Evolutionary conservation across 805 yeast genomes (phyloP).

Genomic region (Ogataea degrootiae): DNA sequence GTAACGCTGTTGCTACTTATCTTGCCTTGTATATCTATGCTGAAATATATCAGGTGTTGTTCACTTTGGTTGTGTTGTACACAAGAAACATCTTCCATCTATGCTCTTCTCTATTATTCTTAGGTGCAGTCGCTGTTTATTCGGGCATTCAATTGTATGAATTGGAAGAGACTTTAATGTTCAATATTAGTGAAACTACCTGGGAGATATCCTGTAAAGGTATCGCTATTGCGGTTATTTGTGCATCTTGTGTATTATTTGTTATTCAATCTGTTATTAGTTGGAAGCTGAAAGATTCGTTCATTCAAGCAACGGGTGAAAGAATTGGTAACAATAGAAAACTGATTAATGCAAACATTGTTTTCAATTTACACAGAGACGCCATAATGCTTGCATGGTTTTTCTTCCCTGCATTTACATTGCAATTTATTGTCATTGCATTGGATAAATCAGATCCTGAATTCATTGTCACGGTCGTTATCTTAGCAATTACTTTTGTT

Average conservation of each 20-base stretch:
- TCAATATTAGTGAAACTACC: constrained; percentile 3
- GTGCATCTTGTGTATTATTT: constrained; percentile 31
- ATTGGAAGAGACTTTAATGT: constrained; percentile 22
- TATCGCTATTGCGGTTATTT: constrained; percentile 36
- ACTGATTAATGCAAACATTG: constrained; percentile 29
- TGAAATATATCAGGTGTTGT: constrained; percentile 34
- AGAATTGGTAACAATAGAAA: constrained; percentile 34
- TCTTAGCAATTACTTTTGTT: constrained; percentile 24
- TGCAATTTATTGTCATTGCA: constrained; percentile 40
- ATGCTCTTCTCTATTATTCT: constrained; percentile 27
- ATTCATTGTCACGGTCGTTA: constrained; percentile 37
- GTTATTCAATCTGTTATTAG: constrained; percentile 27
- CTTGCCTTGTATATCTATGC: constrained; percentile 42
- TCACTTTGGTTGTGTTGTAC: constrained; percentile 32
- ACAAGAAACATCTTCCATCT: constrained; percentile 35
- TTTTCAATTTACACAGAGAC: constrained; percentile 36
- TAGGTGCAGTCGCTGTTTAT: constrained; percentile 39
- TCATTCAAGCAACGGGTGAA: constrained; percentile 14
- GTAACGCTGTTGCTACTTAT: constrained; percentile 28
- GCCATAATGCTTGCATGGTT: constrained; percentile 30
- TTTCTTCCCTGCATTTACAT: constrained; percentile 41
- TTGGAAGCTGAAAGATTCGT: constrained; percentile 9
- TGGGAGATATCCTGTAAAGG: constrained; percentile 34
- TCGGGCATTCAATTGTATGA: constrained; percentile 41
- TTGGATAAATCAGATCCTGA: constrained; percentile 33